Conservation (phyloP, 805 yeast genomes). For the Zygosaccharomyces siamensis region DNA sequence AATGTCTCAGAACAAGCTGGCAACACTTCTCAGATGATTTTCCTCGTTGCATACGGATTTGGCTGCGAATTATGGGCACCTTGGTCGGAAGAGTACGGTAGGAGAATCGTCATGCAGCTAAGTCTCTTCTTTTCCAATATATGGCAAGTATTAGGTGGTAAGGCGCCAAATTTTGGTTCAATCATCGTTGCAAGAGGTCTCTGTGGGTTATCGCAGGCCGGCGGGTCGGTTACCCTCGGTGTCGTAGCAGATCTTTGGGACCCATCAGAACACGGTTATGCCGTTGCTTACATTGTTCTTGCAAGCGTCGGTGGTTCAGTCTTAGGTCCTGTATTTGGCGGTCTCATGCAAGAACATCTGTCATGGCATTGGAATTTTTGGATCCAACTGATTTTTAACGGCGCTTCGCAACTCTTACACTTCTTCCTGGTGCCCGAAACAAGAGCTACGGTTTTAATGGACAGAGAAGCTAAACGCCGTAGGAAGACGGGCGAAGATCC, state of each 20-base stretch:
- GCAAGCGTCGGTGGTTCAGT: slow-evolving; percentile 9
- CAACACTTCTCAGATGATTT: slow-evolving; percentile 9
- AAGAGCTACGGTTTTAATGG: slow-evolving; percentile 7
- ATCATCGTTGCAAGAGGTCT: slow-evolving; percentile 8
- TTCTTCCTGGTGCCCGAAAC: slow-evolving; percentile 8
- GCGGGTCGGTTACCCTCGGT: slow-evolving; percentile 11
- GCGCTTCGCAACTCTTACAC: slow-evolving; percentile 7
- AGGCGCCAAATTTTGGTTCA: slow-evolving; percentile 9
- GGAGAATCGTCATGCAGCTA: slow-evolving; percentile 9
- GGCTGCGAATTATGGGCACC: slow-evolving; percentile 12
- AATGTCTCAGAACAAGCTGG: slow-evolving; percentile 6
- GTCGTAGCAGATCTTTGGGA: slow-evolving; percentile 9
- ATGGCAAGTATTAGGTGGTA: slow-evolving; percentile 9
- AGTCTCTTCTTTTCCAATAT: slow-evolving; percentile 8
- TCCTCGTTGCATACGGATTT: slow-evolving; percentile 9
- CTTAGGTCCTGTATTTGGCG: slow-evolving; percentile 9
- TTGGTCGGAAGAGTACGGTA: slow-evolving; percentile 9
- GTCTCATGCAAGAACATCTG: slow-evolving; percentile 8
- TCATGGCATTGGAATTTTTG: slow-evolving; percentile 12
- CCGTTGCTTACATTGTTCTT: slow-evolving; percentile 7
- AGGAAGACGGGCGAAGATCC: slow-evolving; percentile 9
- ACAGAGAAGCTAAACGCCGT: slow-evolving; percentile 9
- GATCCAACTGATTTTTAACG: slow-evolving; percentile 10
- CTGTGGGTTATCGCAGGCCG: slow-evolving; percentile 8
- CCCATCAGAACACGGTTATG: slow-evolving; percentile 9